phyloP scores from a whole-genome alignment of 768 basidiomycete genomes.

The Royoungia palumana region DNA sequence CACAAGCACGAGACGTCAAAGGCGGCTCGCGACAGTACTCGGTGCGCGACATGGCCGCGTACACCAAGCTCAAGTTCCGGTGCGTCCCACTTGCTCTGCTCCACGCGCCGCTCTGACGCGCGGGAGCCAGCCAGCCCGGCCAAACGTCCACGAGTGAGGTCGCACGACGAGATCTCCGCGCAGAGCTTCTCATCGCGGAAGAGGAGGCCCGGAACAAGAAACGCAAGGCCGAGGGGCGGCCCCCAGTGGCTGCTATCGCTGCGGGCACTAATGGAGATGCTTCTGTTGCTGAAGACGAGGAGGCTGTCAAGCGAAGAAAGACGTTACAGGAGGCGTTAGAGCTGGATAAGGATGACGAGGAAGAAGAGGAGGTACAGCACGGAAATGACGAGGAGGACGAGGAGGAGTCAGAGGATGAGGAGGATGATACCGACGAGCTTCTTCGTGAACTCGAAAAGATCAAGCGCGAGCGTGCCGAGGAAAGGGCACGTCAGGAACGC shows the following conservation, averaged over 20 bases:
- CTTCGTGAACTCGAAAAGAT: conserved; percentile 98
- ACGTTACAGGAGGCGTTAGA: conserved; percentile 82
- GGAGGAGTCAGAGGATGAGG: conserved; percentile 60
- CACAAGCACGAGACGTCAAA: conserved; percentile 89
- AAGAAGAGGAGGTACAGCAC: conserved; percentile 53
- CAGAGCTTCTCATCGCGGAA: conserved; percentile 83
- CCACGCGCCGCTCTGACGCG: background rate
- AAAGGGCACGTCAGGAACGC: conserved; percentile 78
- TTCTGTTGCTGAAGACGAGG: conserved; percentile 59
- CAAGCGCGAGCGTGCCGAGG: conserved; percentile 92
- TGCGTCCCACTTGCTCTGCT: conserved; percentile 29
- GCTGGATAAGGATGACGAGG: conserved; percentile 87
- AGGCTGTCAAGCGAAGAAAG: conserved; percentile 78
- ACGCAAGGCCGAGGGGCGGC: conserved; percentile 79
- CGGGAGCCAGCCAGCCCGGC: conserved; percentile 66
- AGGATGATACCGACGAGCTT: conserved; percentile 76
- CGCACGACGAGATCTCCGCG: conserved; percentile 71
- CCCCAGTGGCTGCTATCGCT: conserved; percentile 34
- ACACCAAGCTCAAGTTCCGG: conserved; percentile 99
- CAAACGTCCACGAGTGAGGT: conserved; percentile 83
- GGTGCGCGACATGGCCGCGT: conserved; percentile 88
- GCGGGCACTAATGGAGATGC: conserved; percentile 7
- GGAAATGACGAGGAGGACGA: conserved; percentile 38
- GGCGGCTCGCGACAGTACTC: conserved; percentile 92
- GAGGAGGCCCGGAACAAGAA: conserved; percentile 87